Conservation (phyloP, 352 stramenopile species). For the Phytophthora tentaculata region DNA sequence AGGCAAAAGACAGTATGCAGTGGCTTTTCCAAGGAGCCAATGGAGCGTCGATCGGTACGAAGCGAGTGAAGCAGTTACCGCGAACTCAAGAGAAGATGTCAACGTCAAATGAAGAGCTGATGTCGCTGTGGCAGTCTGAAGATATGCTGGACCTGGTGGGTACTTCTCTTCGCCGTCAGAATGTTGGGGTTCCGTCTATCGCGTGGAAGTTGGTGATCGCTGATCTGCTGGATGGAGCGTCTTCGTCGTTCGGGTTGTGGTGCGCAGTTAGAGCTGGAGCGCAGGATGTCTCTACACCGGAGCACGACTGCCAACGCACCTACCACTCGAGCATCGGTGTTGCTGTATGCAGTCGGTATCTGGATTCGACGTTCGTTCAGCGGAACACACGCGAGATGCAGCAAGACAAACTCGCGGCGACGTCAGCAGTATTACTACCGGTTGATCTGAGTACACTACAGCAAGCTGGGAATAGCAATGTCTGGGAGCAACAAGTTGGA, state of each 20-base stretch:
- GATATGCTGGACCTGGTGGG: conserved; percentile 46
- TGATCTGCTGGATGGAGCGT: conserved; percentile 62
- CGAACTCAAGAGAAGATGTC: conserved; percentile 9
- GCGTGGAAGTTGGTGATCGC: conserved; percentile 79
- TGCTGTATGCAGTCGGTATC: conserved; percentile 64
- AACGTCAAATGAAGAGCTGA: conserved; percentile 23
- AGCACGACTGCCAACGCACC: conserved; percentile 36
- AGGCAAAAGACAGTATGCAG: conserved; percentile 51
- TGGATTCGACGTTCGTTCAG: conserved; percentile 47
- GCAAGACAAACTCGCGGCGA: conserved; percentile 46
- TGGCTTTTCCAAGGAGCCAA: conserved; percentile 47
- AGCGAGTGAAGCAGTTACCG: conserved; percentile 30
- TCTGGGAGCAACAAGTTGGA: conserved; percentile 54
- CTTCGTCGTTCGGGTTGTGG: conserved; percentile 77
- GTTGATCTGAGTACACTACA: conserved; percentile 57
- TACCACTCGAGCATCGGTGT: conserved; percentile 35
- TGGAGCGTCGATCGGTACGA: conserved; percentile 30
- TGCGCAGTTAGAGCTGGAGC: conserved; percentile 66
- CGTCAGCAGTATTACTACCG: conserved; percentile 61
- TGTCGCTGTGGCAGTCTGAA: conserved; percentile 39
- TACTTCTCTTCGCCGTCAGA: conserved; percentile 32
- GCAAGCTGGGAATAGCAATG: conserved; percentile 33
- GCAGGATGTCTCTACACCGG: conserved; percentile 32
- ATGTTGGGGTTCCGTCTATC: conserved; percentile 23
- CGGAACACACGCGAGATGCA: conserved; percentile 27